These are phyloP conservation scores for Cucurbita argyrosperma DNA, from an alignment of 306 rosid genomes.

Conservation along the genomic window DNA sequence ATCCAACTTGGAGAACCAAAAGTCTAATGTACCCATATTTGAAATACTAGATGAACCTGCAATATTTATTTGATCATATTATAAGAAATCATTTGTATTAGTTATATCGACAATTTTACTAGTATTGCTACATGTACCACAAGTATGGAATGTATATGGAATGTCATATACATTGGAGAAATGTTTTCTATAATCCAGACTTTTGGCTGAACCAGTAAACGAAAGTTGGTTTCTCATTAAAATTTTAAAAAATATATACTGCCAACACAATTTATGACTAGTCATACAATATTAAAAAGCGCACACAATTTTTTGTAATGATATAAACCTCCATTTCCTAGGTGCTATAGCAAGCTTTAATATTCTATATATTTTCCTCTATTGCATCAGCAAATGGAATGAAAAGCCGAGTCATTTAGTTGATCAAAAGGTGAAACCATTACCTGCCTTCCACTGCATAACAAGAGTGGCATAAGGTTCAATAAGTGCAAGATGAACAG, in stretches of 20 bases:
- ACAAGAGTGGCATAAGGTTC: conserved; percentile 76
- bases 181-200: too few relatives aligned
- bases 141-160: too few relatives aligned
- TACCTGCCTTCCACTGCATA: conserved; percentile 71
- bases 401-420: background rate
- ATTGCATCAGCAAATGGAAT: background rate
- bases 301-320: background rate
- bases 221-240: too few relatives aligned
- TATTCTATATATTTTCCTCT: background rate
- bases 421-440: background rate
- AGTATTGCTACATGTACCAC: background rate
- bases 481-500: conserved; percentile 49
- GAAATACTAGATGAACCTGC: background rate
- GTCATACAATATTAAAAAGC: background rate
- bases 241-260: too few relatives aligned
- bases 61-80: background rate
- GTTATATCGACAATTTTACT: background rate
- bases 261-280: background rate
- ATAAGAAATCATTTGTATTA: background rate
- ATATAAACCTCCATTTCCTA: background rate
- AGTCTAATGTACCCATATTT: background rate
- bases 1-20: too few relatives aligned
- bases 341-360: background rate
- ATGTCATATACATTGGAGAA: too few relatives aligned
- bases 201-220: too few relatives aligned